Conservation (phyloP, 2,329 filamentous ascomycete species). For the Paecilomyces sp. region DNA sequence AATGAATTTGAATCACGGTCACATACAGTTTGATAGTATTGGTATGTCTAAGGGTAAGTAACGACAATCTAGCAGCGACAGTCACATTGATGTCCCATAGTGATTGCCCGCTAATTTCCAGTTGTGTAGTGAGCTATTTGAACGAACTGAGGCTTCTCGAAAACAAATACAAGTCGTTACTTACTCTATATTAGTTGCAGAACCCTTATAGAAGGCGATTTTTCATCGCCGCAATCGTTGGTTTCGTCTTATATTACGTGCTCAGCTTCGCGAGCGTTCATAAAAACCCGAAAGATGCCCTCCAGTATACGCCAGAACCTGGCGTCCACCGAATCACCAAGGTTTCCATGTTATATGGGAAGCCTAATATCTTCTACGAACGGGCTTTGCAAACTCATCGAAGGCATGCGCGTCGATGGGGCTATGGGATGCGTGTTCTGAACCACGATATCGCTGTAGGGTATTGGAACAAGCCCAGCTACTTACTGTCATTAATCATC, state of each 20-base stretch:
- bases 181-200: not conserved
- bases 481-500: slow-evolving; percentile 21
- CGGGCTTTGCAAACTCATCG: slow-evolving; percentile 28
- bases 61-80: not conserved
- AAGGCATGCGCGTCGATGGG: slow-evolving; percentile 24
- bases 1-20: not conserved
- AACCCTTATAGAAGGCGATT: not conserved
- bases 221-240: not conserved
- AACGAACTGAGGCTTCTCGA: not conserved
- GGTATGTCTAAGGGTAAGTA: not conserved
- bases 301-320: not conserved
- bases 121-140: not conserved
- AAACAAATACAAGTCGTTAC: not conserved
- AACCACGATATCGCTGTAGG: slow-evolving; percentile 23
- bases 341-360: slow-evolving; percentile 28
- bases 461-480: slow-evolving; percentile 28
- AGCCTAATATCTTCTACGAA: slow-evolving; percentile 24
- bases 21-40: not conserved
- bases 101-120: not conserved
- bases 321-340: slow-evolving; percentile 16
- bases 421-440: slow-evolving; percentile 29
- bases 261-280: not conserved
- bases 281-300: not conserved
- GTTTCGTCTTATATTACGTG: not conserved
- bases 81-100: not conserved